phyloP scores from a whole-genome alignment of 2,329 filamentous ascomycete genomes.

The Penicillium brasilianum region DNA sequence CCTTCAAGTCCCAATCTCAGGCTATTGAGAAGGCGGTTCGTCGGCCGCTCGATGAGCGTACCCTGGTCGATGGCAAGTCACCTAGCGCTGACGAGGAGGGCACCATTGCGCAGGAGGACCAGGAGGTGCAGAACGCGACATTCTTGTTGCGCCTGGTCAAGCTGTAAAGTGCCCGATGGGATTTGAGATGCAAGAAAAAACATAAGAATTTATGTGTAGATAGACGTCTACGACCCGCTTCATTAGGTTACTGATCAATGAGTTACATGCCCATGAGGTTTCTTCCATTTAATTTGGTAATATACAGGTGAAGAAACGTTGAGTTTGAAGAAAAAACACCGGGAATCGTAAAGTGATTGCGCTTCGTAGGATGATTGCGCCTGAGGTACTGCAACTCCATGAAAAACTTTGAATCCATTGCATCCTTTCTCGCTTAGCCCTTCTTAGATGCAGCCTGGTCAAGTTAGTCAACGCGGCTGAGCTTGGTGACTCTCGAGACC shows the following conservation, averaged over 20 bases:
- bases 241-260: constrained; percentile 9
- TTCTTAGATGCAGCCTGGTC: constrained; percentile 60
- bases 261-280: constrained; percentile 10
- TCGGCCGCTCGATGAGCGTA: constrained; percentile 74
- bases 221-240: constrained; percentile 12
- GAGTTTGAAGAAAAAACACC: not conserved
- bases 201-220: constrained; percentile 8
- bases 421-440: constrained; percentile 34
- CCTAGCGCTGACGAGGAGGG: constrained; percentile 59
- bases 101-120: constrained; percentile 79
- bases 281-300: not conserved
- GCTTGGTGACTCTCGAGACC: not conserved
- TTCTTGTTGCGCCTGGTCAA: constrained; percentile 78
- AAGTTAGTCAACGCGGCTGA: not conserved
- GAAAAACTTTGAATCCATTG: not conserved
- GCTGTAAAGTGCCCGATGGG: constrained; percentile 56
- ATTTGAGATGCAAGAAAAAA: not conserved
- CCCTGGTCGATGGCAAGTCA: constrained; percentile 63
- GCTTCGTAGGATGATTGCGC: not conserved
- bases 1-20: constrained; percentile 70
- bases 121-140: constrained; percentile 82
- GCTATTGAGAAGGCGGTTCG: constrained; percentile 78
- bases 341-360: not conserved
- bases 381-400: constrained; percentile 3
- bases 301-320: not conserved